Evolutionary conservation across 805 yeast species (phyloP), one percentile per base, ranked within the genome.

Genomic region (Zygoascus flipseniorum): DNA sequence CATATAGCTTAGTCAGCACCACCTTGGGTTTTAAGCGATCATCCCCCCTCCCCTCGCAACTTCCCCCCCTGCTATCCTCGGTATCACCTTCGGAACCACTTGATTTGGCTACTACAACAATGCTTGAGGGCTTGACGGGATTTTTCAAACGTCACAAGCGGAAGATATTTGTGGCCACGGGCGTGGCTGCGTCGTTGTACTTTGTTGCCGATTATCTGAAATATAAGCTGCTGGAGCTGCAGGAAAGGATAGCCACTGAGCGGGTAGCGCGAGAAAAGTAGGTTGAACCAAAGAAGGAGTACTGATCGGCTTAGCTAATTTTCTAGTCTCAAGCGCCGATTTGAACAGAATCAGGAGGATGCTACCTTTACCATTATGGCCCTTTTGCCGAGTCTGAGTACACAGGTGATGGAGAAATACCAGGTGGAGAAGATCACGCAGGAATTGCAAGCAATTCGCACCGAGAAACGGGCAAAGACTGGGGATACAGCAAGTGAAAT

Each of bases 281-380:
- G 16, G 54, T 41, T 2, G 16, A 35, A 35, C 39, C 16, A 3
- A n/a, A 11, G 39, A 13, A 5, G 16, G 13, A 35, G 16, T 8
- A 35, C 8, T 35, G 13, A n/a, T 35, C 5, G 4, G 16, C 39
- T 35, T 2, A 31, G 4, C 11, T n/a, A 16, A 14, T 32, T 28
- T 20, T 14, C 8, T 37, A 52, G 54, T 55, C 85, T 90, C 55
- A 83, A 83, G 60, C 76, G 93, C 60, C 73, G 97, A 54, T 92
- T 89, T 62, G 82, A 85, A 50, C 97, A 89, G 72, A 92, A 97
- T 10, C 97, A 90, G 64, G 83, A 83, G 60, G 98, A 92, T 68
- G 87, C 96, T 47, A 76, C 85, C 51, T 82, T 81, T 71, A 92
- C 97, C 0, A 80, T 90, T 51, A 74, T 86, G 65, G 90, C 95